Evolutionary conservation across 2,329 filamentous ascomycete genomes (phyloP), one percentile per base, ranked within the genome.

Genomic region (Shiraia sp.): DNA sequence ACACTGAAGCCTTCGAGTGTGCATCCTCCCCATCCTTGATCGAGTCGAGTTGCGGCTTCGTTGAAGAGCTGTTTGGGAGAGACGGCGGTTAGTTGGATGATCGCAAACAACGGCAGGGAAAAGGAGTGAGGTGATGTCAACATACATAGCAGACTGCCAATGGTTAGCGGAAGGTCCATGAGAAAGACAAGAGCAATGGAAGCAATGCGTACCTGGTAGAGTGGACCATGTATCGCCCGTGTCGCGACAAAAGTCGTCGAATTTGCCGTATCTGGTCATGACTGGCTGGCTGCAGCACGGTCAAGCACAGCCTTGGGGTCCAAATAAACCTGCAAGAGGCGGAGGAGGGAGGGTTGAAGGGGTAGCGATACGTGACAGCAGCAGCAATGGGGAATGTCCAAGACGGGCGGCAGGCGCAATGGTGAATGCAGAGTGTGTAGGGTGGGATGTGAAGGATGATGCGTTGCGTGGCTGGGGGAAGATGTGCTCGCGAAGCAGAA

Each of bases 1-100:
- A 96, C 73, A 7, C 79, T 61, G 55, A 97, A 93, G 51, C 92
- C 92, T 19, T 58, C 79, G 55, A 97, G 75, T 43, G 83, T 71
- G 70, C 92, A 97, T 51, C 87, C 87, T 46, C 76, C 37, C 59
- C 73, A 82, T 48, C 81, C 83, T 77, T 47, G 68, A 60, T 66
- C 84, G 72, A 63, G 85, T 82, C 69, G 81, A 76, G 71, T 85
- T 75, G 59, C 71, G 68, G 55, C 72, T 61, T 74, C 57, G 52
- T 79, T 75, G 61, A 92, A 83, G 56, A 95, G 79, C 85, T 90
- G 59, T 52, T 50, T 30, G 33, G 38, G 25, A 42, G 44, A 45
- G 22, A 36, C 36, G 25, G 40, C 37, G 50, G 55, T 69, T 62
- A 69, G 67, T 53, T 51, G 46, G 36, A 44, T 34, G 42, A 25